Evolutionary conservation across 2,329 filamentous ascomycete genomes (phyloP), one percentile per base, ranked within the genome.

Genomic region (Pseudogymnoascus sp.): DNA sequence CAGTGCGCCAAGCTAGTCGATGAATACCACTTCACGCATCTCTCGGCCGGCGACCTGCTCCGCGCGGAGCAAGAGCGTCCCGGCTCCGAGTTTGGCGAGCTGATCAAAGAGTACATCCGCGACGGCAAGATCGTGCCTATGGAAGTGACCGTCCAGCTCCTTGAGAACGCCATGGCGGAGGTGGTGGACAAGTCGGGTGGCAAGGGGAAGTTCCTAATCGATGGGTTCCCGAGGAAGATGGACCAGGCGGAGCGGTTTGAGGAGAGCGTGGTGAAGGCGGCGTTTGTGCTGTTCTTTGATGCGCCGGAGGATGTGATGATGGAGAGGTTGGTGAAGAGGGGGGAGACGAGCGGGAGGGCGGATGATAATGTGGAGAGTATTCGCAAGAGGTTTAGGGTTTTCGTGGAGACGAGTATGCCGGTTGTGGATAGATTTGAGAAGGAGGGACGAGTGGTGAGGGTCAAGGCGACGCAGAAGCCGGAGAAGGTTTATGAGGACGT

Each of bases 281-380:
- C 85, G 74, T 88, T 96, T 72, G 95, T 96, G 3, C 82, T 99
- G 66, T 99, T 99, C 82, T 93, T 93, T 75, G 91, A 96, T 77
- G 96, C 92, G 73, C 88, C 92, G 6, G 95, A 97, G 80, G 83
- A 86, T 61, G 88, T 91, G 71, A 95, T 99, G 91, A 84, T 93
- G 80, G 77, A 83, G 72, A 84, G 93, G 31, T 79, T 99, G 68
- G 78, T 97, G 68, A 88, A 96, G 79, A 84, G 93, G 60, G 95
- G 93, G 66, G 90, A 96, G 86, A 97, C 93, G 15, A 93, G 89
- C 72, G 95, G 95, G 44, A 84, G 95, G 67, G 81, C 88, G 60
- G 95, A 99, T 76, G 95, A 99, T 79, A 99, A 99, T 75, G 88
- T 87, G 63, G 95, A 96, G 78, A 92, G 88, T 72, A 99, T 97